These are phyloP conservation scores for Herpetomonas tarakana DNA, from an alignment of 208 protist species.

Conservation along the genomic window DNA sequence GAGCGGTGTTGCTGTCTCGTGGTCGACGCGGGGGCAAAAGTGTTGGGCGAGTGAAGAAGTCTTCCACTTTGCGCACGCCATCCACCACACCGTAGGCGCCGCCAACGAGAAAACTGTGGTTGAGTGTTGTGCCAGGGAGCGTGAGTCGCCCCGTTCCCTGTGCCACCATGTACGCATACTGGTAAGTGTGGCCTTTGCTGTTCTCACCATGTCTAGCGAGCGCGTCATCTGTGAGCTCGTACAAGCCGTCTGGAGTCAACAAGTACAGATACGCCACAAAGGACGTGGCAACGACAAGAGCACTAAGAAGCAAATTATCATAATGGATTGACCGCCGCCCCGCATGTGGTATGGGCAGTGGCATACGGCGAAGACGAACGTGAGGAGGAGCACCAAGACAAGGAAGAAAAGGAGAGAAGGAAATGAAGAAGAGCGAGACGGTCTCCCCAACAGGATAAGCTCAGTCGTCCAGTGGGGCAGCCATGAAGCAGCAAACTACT, in stretches of 20 bases:
- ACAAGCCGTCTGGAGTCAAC: background rate
- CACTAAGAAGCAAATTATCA: background rate
- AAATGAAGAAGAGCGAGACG: constrained; percentile 1
- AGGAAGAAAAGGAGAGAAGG: constrained; percentile 4
- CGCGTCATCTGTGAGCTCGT: background rate
- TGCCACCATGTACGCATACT: background rate
- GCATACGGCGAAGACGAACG: no score
- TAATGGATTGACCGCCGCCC: background rate
- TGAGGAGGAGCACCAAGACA: no score
- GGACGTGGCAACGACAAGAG: background rate
- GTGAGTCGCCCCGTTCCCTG: background rate
- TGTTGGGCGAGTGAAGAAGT: background rate
- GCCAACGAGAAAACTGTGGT: background rate
- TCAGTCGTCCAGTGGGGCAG: no score
- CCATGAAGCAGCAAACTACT: no score
- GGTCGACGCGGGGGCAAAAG: no score
- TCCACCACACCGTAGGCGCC: background rate
- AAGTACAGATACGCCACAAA: background rate
- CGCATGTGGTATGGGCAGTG: no score
- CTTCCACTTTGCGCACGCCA: background rate
- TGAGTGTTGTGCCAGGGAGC: background rate
- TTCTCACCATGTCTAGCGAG: background rate
- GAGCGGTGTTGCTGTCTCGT: no score
- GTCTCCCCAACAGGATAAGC: no score
- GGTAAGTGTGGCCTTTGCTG: background rate